A percentile compares a stretch with the other conserved stretches of the same genome.
phyloP scores from a whole-genome alignment of 164 flowering plant species.

The Chimonanthus salicifolius region DNA sequence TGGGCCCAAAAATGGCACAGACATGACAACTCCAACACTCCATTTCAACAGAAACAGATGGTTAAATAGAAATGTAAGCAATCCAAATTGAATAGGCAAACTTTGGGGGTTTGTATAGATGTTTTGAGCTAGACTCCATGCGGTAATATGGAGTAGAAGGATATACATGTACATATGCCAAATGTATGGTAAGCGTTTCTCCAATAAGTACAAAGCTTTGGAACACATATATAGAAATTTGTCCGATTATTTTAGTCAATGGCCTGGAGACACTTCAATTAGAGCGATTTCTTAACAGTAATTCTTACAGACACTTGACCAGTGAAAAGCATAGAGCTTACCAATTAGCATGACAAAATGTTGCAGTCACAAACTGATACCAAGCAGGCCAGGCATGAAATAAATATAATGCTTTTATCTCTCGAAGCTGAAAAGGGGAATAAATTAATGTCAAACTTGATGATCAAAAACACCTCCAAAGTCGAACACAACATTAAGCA shows the following conservation, averaged over 20 bases:
- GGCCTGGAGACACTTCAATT: not conserved
- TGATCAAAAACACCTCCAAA: not conserved
- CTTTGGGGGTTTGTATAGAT: not conserved
- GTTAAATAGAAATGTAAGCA: not conserved
- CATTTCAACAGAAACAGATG: not conserved
- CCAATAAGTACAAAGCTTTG: not conserved
- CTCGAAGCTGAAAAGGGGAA: constrained; percentile 4
- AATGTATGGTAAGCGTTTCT: too few species aligned
- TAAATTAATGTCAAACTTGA: not conserved
- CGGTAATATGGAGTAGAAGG: not conserved
- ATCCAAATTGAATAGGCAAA: not conserved
- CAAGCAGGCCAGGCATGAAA: constrained; percentile 79
- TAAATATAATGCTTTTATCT: constrained; percentile 41
- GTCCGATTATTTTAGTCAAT: not conserved
- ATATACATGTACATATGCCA: not conserved
- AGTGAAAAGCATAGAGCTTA: constrained; percentile 27
- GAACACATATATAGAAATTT: not conserved
- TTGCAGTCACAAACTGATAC: constrained; percentile 92
- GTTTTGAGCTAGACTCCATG: not conserved
- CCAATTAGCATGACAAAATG: constrained; percentile 98
- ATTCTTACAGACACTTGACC: not conserved
- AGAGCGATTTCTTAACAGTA: too few species aligned
- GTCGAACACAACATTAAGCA: not conserved
- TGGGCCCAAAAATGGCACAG: not conserved
- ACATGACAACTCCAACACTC: not conserved